Conservation (phyloP, 345 rosid genomes). For the Triadica sebifera region DNA sequence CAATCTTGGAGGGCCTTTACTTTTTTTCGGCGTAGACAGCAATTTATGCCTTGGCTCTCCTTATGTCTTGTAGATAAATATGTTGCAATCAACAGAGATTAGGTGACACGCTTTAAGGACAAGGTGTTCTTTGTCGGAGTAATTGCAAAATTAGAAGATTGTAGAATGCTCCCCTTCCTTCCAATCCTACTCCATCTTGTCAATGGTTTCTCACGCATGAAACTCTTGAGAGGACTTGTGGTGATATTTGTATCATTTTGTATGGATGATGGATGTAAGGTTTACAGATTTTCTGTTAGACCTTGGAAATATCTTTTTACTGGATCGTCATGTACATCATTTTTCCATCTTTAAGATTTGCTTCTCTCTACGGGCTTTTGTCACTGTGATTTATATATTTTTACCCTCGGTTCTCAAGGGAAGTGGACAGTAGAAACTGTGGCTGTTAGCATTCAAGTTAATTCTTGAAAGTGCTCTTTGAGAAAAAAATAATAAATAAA, state of each 20-base stretch:
- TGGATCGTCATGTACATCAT: background rate
- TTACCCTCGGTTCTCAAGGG: no score
- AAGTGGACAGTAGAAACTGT: no score
- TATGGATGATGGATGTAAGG: constrained; percentile 9
- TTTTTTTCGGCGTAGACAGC: no score
- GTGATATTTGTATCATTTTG: constrained; percentile 1
- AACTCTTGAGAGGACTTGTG: constrained; percentile 12
- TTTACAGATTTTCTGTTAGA: constrained; percentile 2
- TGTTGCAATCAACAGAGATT: background rate
- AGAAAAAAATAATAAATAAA: no score
- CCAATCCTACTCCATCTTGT: background rate
- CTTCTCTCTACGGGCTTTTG: background rate
- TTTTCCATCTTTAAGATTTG: background rate
- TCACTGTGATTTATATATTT: background rate
- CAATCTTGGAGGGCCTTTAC: background rate
- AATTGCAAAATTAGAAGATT: background rate
- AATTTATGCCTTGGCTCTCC: background rate
- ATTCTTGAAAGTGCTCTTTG: no score
- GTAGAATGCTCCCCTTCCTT: constrained; percentile 2
- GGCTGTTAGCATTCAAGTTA: no score
- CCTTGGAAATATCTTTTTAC: background rate
- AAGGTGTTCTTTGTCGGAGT: background rate
- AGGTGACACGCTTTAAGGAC: constrained; percentile 1
- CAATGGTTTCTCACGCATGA: constrained; percentile 6
- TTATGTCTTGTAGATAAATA: constrained; percentile 10